Percentiles rank a stretch among this genome's conserved stretches.
Conservation (phyloP, 1,284 basidiomycete genomes). For the Naganishia albida region DNA sequence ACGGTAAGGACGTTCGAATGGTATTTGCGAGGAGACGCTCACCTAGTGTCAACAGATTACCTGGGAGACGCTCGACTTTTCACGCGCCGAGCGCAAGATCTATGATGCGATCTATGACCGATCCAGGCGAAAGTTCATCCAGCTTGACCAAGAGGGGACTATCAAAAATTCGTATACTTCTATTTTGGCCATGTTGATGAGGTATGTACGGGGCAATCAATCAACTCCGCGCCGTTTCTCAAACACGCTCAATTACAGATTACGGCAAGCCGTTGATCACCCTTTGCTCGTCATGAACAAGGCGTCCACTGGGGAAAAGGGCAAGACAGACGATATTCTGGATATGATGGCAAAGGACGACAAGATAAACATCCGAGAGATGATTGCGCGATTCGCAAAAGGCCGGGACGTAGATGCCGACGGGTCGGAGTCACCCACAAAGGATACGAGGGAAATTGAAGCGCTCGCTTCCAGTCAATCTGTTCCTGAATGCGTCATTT, state of each 20-base stretch:
- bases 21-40: constrained; percentile 1
- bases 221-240: constrained; percentile 19
- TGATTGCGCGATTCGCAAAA: constrained; percentile 66
- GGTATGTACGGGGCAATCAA: constrained; percentile 58
- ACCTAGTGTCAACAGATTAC: constrained; percentile 55
- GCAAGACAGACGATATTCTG: constrained; percentile 53
- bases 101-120: constrained; percentile 61
- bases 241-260: constrained; percentile 54
- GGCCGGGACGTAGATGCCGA: constrained; percentile 46
- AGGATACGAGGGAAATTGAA: constrained; percentile 45
- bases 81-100: constrained; percentile 71
- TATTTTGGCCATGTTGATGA: constrained; percentile 87
- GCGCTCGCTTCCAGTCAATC: constrained; percentile 37
- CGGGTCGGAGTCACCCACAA: constrained; percentile 38
- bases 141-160: constrained; percentile 71
- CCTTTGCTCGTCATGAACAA: constrained; percentile 67
- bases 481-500: constrained; percentile 81
- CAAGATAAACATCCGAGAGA: constrained; percentile 60
- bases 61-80: constrained; percentile 73
- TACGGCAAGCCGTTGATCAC: constrained; percentile 83
- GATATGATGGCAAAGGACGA: constrained; percentile 54
- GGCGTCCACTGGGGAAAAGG: constrained; percentile 56
- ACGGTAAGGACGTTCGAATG: constrained; percentile 59
- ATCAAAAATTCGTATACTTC: constrained; percentile 84
- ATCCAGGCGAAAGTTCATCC: constrained; percentile 62